Evolutionary conservation across 495 filamentous ascomycete genomes (phyloP).

Genomic region (Xylaria venustula): DNA sequence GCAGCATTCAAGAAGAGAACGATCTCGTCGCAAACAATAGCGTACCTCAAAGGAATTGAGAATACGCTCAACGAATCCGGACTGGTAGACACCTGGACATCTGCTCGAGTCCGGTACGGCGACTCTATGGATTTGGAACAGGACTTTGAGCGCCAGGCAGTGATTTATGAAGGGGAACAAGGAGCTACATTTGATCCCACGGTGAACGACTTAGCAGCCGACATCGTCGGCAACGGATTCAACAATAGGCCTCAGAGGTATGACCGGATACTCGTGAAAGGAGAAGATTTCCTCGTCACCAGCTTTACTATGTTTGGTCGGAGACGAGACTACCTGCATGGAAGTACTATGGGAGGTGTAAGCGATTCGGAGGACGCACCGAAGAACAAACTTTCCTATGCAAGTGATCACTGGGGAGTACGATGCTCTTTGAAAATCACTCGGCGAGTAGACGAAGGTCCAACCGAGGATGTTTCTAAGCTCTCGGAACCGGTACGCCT

Average conservation of each 20-base stretch:
- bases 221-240: conserved; percentile 35
- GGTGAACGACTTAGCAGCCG: conserved; percentile 48
- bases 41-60: conserved; percentile 34
- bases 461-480: conserved; percentile 15
- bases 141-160: conserved; percentile 13
- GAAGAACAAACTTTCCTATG: conserved; percentile 27
- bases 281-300: conserved; percentile 31
- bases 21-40: conserved; percentile 39
- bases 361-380: background rate
- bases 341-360: conserved; percentile 18
- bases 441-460: background rate
- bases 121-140: conserved; percentile 22
- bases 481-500: conserved; percentile 27
- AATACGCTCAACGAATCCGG: conserved; percentile 28
- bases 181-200: conserved; percentile 58
- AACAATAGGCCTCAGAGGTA: conserved; percentile 57
- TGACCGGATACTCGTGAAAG: conserved; percentile 52
- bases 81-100: conserved; percentile 44
- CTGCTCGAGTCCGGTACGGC: conserved; percentile 31
- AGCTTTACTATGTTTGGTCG: conserved; percentile 52
- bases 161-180: conserved; percentile 48
- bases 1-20: conserved; percentile 42
- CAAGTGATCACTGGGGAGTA: conserved; percentile 59
- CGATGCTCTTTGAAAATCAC: conserved; percentile 38
- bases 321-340: background rate